A percentile compares a stretch with the other conserved stretches of the same genome.
Conservation (phyloP, 495 filamentous ascomycete species). For the Parmelia sp. region DNA sequence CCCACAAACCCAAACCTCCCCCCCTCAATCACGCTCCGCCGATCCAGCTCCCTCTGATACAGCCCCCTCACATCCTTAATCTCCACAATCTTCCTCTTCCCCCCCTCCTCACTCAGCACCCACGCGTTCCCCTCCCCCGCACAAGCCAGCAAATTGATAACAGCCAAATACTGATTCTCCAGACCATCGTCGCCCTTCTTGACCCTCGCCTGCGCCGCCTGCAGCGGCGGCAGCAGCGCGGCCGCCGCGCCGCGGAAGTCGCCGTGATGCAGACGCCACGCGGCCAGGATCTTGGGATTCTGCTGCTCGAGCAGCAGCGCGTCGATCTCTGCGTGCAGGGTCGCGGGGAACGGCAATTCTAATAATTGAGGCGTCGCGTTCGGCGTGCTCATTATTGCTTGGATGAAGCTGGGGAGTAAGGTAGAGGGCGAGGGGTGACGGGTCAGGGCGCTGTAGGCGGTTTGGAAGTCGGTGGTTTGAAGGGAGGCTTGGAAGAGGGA, state of each 20-base stretch:
- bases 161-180: conserved; percentile 61
- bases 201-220: conserved; percentile 49
- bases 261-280: conserved; percentile 74
- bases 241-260: conserved; percentile 87
- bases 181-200: conserved; percentile 50
- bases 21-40: conserved; percentile 54
- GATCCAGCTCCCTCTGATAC: conserved; percentile 82
- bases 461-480: conserved; percentile 67
- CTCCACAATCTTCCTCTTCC: conserved; percentile 55
- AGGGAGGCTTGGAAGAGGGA: conserved; percentile 78
- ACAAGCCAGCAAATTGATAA: conserved; percentile 84
- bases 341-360: conserved; percentile 67
- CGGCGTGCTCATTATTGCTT: conserved; percentile 59
- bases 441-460: conserved; percentile 73
- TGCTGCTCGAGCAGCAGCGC: conserved; percentile 52
- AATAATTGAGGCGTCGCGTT: conserved; percentile 63
- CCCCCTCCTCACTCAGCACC: conserved; percentile 46
- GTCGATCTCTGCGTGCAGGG: conserved; percentile 70
- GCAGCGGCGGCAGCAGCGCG: conserved; percentile 62
- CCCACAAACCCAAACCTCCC: conserved; percentile 57
- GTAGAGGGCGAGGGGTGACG: conserved; percentile 64
- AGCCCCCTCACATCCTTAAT: conserved; percentile 75
- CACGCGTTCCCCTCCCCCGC: conserved; percentile 77
- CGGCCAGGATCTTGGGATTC: conserved; percentile 79
- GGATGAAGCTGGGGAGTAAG: conserved; percentile 57